phyloP scores from a whole-genome alignment of 2,329 filamentous ascomycete species.

The Pestalotiopsis sp. region DNA sequence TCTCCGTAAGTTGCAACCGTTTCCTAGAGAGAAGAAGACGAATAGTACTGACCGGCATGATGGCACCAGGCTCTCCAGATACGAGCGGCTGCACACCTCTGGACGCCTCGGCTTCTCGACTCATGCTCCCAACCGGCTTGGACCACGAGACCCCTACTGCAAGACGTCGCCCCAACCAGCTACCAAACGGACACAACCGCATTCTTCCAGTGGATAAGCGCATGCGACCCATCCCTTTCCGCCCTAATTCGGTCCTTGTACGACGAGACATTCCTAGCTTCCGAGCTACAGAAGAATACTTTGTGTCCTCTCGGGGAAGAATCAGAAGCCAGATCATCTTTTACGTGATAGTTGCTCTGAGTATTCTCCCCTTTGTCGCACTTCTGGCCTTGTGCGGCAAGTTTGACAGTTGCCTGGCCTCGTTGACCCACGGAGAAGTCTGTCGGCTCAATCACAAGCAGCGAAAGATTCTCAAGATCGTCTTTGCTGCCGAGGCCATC shows the following conservation, averaged over 20 bases:
- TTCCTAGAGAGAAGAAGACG: not conserved
- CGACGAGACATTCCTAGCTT: conserved; percentile 8
- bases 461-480: conserved; percentile 32
- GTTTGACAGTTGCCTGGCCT: conserved; percentile 49
- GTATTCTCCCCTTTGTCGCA: conserved; percentile 51
- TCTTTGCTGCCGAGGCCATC: conserved; percentile 21
- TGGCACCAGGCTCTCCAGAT: not conserved
- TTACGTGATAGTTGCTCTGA: conserved; percentile 38
- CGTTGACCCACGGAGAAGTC: conserved; percentile 51
- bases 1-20: not conserved
- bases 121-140: not conserved
- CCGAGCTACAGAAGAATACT: conserved; percentile 4
- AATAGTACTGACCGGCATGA: not conserved
- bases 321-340: conserved; percentile 40
- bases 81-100: not conserved
- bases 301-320: not conserved
- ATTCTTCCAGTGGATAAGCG: conserved; percentile 7
- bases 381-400: conserved; percentile 46
- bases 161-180: not conserved
- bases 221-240: not conserved
- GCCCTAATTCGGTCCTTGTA: not conserved
- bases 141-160: not conserved
- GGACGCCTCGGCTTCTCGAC: not conserved
- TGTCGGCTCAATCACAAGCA: conserved; percentile 41
- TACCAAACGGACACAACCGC: not conserved